These are phyloP conservation scores for Fusarium sp. DNA, from an alignment of 2,329 filamentous ascomycete species.

Conservation along the genomic window DNA sequence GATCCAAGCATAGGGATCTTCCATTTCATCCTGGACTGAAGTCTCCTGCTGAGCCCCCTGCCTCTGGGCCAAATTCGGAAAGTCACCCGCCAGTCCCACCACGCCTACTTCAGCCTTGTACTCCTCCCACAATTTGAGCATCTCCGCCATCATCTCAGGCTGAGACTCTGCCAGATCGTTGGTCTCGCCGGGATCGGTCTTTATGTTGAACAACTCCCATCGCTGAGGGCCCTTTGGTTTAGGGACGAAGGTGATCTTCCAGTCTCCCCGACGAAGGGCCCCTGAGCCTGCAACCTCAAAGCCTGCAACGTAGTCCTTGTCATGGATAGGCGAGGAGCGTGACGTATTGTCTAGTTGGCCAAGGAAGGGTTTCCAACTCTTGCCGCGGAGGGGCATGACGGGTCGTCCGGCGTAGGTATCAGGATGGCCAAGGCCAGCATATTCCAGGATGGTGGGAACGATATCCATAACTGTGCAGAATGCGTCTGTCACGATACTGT, in stretches of 20 bases:
- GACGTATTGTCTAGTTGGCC: background rate
- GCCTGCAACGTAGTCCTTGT: conserved; percentile 60
- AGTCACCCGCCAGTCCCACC: conserved; percentile 21
- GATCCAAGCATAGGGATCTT: conserved; percentile 33
- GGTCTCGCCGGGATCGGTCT: conserved; percentile 65
- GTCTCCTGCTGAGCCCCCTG: background rate
- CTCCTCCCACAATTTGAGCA: conserved; percentile 26
- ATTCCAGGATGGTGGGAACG: conserved; percentile 60
- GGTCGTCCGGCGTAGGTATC: conserved; percentile 11
- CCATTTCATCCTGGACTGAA: conserved; percentile 11
- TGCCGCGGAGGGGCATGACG: conserved; percentile 18
- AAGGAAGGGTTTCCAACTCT: conserved; percentile 23
- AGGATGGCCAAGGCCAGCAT: conserved; percentile 55
- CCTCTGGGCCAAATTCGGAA: background rate
- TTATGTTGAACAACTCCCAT: conserved; percentile 70
- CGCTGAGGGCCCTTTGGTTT: conserved; percentile 61
- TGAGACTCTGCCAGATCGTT: conserved; percentile 58
- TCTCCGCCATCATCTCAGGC: conserved; percentile 56
- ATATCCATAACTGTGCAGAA: conserved; percentile 63
- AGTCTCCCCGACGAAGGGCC: conserved; percentile 67
- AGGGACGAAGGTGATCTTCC: conserved; percentile 70
- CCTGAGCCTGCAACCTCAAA: conserved; percentile 68
- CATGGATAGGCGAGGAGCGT: conserved; percentile 28
- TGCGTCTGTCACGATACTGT: conserved; percentile 11
- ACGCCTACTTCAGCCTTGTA: conserved; percentile 27